Percentiles rank a stretch among this genome's conserved stretches.
These are phyloP conservation scores for Drechslerella dactyloides DNA, from an alignment of 2,329 filamentous ascomycete species.

Conservation along the genomic window DNA sequence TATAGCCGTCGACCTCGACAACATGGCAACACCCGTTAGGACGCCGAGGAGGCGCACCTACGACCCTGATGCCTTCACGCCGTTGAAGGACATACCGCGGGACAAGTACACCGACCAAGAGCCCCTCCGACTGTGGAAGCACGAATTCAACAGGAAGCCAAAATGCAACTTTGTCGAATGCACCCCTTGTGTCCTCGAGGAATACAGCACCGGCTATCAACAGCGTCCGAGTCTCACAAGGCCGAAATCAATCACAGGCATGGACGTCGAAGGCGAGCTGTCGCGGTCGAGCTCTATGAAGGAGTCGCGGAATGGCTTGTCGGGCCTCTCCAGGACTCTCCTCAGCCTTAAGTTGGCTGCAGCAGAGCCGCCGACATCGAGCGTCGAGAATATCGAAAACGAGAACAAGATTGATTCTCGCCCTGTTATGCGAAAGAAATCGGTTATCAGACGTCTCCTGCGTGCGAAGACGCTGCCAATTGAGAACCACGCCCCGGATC, in stretches of 20 bases:
- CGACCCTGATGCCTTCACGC: slow-evolving; percentile 34
- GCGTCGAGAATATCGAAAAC: slow-evolving; percentile 1
- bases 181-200: slow-evolving; percentile 19
- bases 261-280: slow-evolving; percentile 11
- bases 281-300: slow-evolving; percentile 8
- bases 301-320: not conserved
- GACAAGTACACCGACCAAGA: slow-evolving; percentile 28
- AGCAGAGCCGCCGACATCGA: not conserved
- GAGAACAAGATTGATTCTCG: slow-evolving; percentile 4
- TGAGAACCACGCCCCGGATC: slow-evolving; percentile 15
- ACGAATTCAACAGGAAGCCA: not conserved
- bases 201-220: slow-evolving; percentile 24
- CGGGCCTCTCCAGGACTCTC: not conserved
- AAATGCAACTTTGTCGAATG: slow-evolving; percentile 23
- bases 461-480: slow-evolving; percentile 27
- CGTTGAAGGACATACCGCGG: slow-evolving; percentile 28
- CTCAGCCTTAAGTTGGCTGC: slow-evolving; percentile 20
- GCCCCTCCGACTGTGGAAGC: slow-evolving; percentile 12
- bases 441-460: not conserved
- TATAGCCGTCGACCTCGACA: not conserved
- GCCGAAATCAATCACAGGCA: slow-evolving; percentile 18
- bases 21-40: slow-evolving; percentile 6
- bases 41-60: slow-evolving; percentile 23
- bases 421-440: not conserved
- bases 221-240: slow-evolving; percentile 18